A percentile compares a stretch with the other conserved stretches of the same genome.
Evolutionary conservation across 148 eudicot species (phyloP).

Genomic region (Fagopyrum tataricum): DNA sequence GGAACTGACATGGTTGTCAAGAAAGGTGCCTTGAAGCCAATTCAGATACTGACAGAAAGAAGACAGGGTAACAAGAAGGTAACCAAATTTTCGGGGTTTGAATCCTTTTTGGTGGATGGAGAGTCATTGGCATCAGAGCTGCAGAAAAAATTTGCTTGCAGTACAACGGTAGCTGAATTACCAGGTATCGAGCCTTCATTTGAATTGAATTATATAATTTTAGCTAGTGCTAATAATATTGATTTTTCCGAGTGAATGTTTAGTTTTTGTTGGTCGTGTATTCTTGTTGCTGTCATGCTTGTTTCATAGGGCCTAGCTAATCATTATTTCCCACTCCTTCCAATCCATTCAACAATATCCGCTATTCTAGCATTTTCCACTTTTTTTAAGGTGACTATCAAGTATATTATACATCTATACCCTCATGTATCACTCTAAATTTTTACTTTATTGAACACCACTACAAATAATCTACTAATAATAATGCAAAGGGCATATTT

Average conservation of each 20-base stretch:
- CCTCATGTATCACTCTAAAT: too few relatives aligned
- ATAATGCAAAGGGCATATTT: too few relatives aligned
- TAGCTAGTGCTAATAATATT: not conserved
- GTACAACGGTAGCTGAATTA: conserved; percentile 77
- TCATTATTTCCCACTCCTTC: too few relatives aligned
- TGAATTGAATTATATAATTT: not conserved
- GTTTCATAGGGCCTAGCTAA: not conserved
- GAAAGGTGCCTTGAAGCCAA: conserved; percentile 67
- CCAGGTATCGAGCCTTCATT: conserved; percentile 37
- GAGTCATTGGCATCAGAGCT: conserved; percentile 82
- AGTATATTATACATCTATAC: too few relatives aligned
- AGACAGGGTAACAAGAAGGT: conserved; percentile 96
- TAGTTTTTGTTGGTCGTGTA: not conserved
- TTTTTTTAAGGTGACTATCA: too few relatives aligned
- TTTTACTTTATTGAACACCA: too few relatives aligned
- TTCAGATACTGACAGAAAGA: conserved; percentile 84
- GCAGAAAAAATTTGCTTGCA: conserved; percentile 97
- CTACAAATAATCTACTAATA: too few relatives aligned
- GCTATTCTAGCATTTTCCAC: too few relatives aligned
- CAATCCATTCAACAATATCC: too few relatives aligned
- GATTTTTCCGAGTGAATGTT: not conserved
- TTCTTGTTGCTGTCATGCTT: not conserved
- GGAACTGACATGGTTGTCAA: conserved; percentile 69
- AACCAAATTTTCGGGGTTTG: conserved; percentile 86
- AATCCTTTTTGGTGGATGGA: conserved; percentile 77